Conservation (phyloP, 2,329 filamentous ascomycete species). For the Fusarium sp. region DNA sequence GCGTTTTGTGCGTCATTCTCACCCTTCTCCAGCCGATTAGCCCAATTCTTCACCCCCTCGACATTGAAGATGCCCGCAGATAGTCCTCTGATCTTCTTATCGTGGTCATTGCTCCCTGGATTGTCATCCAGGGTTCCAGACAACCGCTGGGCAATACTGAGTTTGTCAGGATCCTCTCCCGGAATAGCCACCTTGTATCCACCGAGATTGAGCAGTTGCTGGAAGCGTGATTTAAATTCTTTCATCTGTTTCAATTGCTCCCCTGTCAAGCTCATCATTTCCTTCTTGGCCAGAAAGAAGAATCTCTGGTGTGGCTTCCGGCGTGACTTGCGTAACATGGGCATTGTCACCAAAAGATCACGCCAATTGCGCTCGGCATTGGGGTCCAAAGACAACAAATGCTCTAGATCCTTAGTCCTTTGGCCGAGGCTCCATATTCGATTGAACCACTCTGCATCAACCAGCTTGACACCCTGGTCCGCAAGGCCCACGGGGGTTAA, state of each 20-base stretch:
- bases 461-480: slow-evolving; percentile 2
- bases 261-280: slow-evolving; percentile 39
- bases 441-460: slow-evolving; percentile 32
- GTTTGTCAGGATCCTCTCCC: slow-evolving; percentile 14
- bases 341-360: slow-evolving; percentile 41
- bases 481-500: background rate
- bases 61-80: slow-evolving; percentile 35
- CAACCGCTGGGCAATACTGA: slow-evolving; percentile 38
- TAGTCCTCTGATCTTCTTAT: slow-evolving; percentile 16
- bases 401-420: slow-evolving; percentile 26
- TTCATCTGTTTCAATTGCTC: slow-evolving; percentile 15
- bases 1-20: slow-evolving; percentile 5
- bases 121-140: slow-evolving; percentile 39
- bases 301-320: slow-evolving; percentile 34
- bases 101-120: background rate
- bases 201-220: slow-evolving; percentile 23
- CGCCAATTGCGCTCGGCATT: slow-evolving; percentile 35
- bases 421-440: slow-evolving; percentile 18
- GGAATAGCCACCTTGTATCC: slow-evolving; percentile 38
- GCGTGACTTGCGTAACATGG: slow-evolving; percentile 44
- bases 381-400: slow-evolving; percentile 23
- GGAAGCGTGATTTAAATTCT: slow-evolving; percentile 31
- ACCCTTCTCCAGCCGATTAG: background rate
- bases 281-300: slow-evolving; percentile 42
- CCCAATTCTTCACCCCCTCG: slow-evolving; percentile 16